Percentiles rank a stretch among this genome's conserved stretches.
Conservation (phyloP, 1,139 yeast species). For the Taphrina communis region DNA sequence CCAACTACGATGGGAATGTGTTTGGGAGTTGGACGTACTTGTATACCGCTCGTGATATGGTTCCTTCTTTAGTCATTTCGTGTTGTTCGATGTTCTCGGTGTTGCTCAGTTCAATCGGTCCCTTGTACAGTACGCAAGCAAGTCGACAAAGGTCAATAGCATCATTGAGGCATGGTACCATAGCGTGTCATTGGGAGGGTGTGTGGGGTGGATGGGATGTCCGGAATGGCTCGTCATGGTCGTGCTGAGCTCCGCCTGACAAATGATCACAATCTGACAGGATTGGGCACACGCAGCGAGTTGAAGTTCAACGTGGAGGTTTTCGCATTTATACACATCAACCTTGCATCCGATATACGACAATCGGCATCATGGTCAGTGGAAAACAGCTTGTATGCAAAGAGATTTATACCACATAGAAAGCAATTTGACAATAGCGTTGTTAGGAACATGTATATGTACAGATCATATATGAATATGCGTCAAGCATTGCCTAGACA, state of each 20-base stretch:
- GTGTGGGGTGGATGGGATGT: slow-evolving; percentile 1
- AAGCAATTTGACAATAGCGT: too few relatives aligned
- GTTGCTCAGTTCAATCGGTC: too few relatives aligned
- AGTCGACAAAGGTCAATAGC: not conserved
- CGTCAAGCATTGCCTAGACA: not conserved
- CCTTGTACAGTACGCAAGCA: not conserved
- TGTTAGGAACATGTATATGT: not conserved
- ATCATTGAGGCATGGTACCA: too few relatives aligned
- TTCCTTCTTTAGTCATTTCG: slow-evolving; percentile 28
- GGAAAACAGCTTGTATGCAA: too few relatives aligned
- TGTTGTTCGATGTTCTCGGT: not conserved
- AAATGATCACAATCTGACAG: slow-evolving; percentile 10
- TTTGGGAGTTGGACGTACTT: not conserved
- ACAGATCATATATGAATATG: not conserved
- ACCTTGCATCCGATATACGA: too few relatives aligned
- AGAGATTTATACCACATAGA: too few relatives aligned
- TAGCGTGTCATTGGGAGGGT: not conserved
- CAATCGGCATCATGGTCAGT: too few relatives aligned
- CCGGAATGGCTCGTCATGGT: slow-evolving; percentile 14
- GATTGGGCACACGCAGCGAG: slow-evolving; percentile 1
- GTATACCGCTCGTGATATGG: slow-evolving; percentile 23
- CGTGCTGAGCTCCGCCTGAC: slow-evolving; percentile 6
- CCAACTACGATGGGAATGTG: too few relatives aligned
- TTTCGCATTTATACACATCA: too few relatives aligned
- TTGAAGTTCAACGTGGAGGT: not conserved